Percentiles rank a stretch among this genome's conserved stretches.
phyloP scores from a whole-genome alignment of 768 basidiomycete species.

The Goffeauzyma gilvescens region DNA sequence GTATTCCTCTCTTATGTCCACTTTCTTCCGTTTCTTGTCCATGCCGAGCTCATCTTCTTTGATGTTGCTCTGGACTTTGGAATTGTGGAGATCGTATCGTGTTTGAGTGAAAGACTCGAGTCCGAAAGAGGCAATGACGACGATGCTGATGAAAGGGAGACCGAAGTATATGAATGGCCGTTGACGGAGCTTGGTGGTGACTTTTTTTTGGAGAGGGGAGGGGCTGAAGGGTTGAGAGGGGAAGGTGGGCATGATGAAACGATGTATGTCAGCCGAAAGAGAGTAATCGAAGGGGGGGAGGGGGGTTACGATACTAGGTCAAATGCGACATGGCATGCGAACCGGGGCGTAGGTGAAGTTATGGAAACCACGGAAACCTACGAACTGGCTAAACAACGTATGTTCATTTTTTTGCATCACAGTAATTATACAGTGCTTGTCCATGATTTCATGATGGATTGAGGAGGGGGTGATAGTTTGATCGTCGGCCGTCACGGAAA shows the following conservation, averaged over 20 bases:
- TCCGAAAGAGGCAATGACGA: slow-evolving; percentile 72
- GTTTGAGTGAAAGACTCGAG: slow-evolving; percentile 70
- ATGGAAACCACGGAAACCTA: too few species aligned
- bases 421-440: too few species aligned
- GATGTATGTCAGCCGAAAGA: too few species aligned
- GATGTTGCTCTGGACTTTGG: slow-evolving; percentile 52
- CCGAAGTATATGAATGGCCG: slow-evolving; percentile 47
- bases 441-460: too few species aligned
- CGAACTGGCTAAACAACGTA: too few species aligned
- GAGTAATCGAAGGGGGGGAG: too few species aligned
- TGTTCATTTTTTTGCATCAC: too few species aligned
- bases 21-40: slow-evolving; percentile 50
- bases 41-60: slow-evolving; percentile 62
- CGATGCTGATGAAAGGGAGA: slow-evolving; percentile 62
- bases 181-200: slow-evolving; percentile 14
- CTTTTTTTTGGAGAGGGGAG: slow-evolving; percentile 8
- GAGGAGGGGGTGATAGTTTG: too few species aligned
- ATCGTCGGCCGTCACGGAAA: too few species aligned
- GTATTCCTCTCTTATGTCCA: slow-evolving; percentile 90
- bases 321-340: too few species aligned
- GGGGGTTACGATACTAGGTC: too few species aligned
- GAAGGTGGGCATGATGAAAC: slow-evolving; percentile 23
- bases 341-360: too few species aligned
- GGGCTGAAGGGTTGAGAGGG: slow-evolving; percentile 17
- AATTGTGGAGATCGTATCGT: slow-evolving; percentile 69